Conservation (phyloP, 1,284 basidiomycete species). For the Chondrostereum purpureum region DNA sequence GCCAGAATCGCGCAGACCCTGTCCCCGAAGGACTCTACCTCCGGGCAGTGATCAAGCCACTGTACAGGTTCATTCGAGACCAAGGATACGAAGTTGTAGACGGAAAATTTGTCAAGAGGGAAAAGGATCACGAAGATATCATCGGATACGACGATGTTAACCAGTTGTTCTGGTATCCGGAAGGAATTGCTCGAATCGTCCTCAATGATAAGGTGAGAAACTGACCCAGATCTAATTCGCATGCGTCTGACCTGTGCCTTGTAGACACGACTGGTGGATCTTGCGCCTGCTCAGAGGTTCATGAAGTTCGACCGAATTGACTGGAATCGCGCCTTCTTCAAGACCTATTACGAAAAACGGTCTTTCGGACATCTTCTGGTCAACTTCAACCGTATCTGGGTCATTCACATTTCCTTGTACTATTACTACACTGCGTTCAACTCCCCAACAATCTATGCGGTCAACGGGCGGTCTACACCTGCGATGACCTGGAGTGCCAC, state of each 20-base stretch:
- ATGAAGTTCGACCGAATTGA: slow-evolving; percentile 94
- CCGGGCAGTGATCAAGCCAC: slow-evolving; percentile 84
- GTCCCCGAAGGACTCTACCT: slow-evolving; percentile 96
- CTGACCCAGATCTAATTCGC: background rate
- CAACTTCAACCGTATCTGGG: slow-evolving; percentile 98
- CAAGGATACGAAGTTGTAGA: slow-evolving; percentile 97
- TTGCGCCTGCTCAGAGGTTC: slow-evolving; percentile 84
- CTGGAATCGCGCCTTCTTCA: slow-evolving; percentile 93
- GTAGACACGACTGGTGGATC: slow-evolving; percentile 82
- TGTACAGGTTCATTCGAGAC: slow-evolving; percentile 97
- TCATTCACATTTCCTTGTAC: slow-evolving; percentile 87
- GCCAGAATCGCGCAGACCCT: slow-evolving; percentile 89
- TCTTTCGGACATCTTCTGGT: slow-evolving; percentile 91
- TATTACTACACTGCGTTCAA: slow-evolving; percentile 96
- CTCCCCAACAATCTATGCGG: slow-evolving; percentile 77
- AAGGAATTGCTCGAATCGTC: slow-evolving; percentile 91
- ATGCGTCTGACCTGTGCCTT: slow-evolving; percentile 8
- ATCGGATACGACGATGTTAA: slow-evolving; percentile 99
- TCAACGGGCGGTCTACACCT: slow-evolving; percentile 44
- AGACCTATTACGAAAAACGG: slow-evolving; percentile 94
- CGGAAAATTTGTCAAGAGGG: slow-evolving; percentile 90
- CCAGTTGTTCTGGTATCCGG: slow-evolving; percentile 99
- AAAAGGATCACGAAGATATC: slow-evolving; percentile 90
- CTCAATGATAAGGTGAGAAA: slow-evolving; percentile 75
- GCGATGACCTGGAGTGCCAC: slow-evolving; percentile 86